Conservation (phyloP, 1,139 yeast species). For the Protomyces macrosporus region DNA sequence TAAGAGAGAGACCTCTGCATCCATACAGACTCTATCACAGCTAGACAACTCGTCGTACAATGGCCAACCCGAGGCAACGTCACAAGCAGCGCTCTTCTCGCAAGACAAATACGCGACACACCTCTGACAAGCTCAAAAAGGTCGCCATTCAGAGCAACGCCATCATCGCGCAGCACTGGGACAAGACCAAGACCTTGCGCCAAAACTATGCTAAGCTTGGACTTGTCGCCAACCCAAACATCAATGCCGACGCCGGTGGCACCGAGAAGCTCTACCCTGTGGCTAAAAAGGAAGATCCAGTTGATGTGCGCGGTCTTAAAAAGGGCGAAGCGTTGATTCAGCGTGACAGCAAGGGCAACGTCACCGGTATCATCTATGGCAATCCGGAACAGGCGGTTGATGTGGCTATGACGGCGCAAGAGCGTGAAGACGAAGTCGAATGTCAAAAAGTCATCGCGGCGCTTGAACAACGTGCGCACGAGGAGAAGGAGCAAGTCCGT, state of each 20-base stretch:
- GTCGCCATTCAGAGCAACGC: slow-evolving; percentile 48
- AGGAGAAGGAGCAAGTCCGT: slow-evolving; percentile 45
- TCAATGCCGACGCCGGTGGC: slow-evolving; percentile 8
- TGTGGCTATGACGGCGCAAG: not conserved
- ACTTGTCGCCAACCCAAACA: slow-evolving; percentile 3
- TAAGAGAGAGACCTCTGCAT: too few relatives aligned
- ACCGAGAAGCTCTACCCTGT: slow-evolving; percentile 24
- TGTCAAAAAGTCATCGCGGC: slow-evolving; percentile 55
- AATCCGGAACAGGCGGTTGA: slow-evolving; percentile 38
- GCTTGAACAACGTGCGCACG: slow-evolving; percentile 62
- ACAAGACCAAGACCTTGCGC: slow-evolving; percentile 65
- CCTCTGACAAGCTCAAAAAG: slow-evolving; percentile 16
- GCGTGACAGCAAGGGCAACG: slow-evolving; percentile 68
- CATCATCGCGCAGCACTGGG: slow-evolving; percentile 87
- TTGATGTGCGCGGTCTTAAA: slow-evolving; percentile 39
- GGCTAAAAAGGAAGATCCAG: not conserved
- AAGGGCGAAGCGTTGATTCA: slow-evolving; percentile 73
- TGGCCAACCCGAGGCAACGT: slow-evolving; percentile 27
- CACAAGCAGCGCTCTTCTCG: slow-evolving; percentile 25
- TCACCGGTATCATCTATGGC: slow-evolving; percentile 66
- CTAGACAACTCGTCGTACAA: not conserved
- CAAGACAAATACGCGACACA: slow-evolving; percentile 12
- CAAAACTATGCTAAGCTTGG: slow-evolving; percentile 51
- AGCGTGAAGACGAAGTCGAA: slow-evolving; percentile 2
- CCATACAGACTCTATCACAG: too few relatives aligned